Percentiles rank a stretch among this genome's conserved stretches.
Evolutionary conservation across 495 filamentous ascomycete species (phyloP).

Genomic region (Rusavskia elegans): DNA sequence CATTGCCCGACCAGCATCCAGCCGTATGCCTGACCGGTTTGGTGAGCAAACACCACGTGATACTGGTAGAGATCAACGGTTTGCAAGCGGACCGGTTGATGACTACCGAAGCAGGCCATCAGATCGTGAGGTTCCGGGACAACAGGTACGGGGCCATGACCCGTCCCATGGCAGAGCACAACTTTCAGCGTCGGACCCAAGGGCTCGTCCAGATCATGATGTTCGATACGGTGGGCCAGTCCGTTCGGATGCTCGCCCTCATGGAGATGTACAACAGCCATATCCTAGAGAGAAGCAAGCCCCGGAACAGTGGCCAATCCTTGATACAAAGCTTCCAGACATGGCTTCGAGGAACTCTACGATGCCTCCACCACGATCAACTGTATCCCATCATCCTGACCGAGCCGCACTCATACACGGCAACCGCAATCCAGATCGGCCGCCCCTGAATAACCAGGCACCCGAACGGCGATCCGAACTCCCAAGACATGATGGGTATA

Average conservation of each 20-base stretch:
- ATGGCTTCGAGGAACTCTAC: conserved; percentile 5
- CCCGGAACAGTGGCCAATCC: conserved; percentile 1
- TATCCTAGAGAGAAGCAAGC: conserved; percentile 1
- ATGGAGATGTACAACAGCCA: conserved; percentile 7
- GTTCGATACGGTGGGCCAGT: conserved; percentile 6
- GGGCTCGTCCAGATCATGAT: conserved; percentile 2
- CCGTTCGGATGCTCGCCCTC: conserved; percentile 7
- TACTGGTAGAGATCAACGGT: conserved; percentile 9
- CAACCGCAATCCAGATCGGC: conserved; percentile 3
- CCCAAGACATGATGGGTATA: conserved; percentile 5
- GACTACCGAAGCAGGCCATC: conserved; percentile 1
- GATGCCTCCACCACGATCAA: conserved; percentile 10
- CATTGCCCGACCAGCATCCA: conserved; percentile 1
- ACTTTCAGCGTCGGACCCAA: neutral
- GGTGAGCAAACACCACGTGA: conserved; percentile 4
- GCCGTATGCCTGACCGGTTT: conserved; percentile 2
- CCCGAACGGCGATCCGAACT: conserved; percentile 9
- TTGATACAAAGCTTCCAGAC: conserved; percentile 1
- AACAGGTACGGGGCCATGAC: conserved; percentile 5
- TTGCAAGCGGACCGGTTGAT: conserved; percentile 5
- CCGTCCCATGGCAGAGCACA: conserved; percentile 3
- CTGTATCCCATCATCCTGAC: conserved; percentile 10
- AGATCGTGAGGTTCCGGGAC: conserved; percentile 4
- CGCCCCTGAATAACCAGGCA: neutral
- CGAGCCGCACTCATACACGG: conserved; percentile 15